phyloP scores from a whole-genome alignment of 2,329 filamentous ascomycete genomes.

The Alternaria angustiovoidea region DNA sequence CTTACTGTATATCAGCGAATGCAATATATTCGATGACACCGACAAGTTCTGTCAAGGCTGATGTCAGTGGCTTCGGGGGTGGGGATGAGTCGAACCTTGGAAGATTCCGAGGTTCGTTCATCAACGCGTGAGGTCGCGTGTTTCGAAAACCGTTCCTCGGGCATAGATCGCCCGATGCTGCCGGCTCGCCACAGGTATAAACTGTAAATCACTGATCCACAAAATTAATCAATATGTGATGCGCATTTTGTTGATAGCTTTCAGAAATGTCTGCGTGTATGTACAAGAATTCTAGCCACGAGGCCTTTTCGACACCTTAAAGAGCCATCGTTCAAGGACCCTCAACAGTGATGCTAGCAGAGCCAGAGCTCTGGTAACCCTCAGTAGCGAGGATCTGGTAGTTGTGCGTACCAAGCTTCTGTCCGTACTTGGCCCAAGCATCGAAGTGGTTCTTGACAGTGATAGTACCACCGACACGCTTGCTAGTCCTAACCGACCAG shows the following conservation, averaged over 20 bases:
- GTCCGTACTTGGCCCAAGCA: conserved; percentile 60
- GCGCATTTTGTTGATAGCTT: not conserved
- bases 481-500: conserved; percentile 60
- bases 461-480: conserved; percentile 62
- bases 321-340: not conserved
- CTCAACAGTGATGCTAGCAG: conserved; percentile 58
- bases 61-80: not conserved
- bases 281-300: not conserved
- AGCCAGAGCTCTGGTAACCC: conserved; percentile 62
- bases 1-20: not conserved
- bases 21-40: not conserved
- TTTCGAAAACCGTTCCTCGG: not conserved
- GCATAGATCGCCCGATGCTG: not conserved
- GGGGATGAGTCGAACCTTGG: not conserved
- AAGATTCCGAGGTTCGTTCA: not conserved
- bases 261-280: conserved; percentile 1
- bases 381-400: conserved; percentile 66
- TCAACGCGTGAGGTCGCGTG: not conserved
- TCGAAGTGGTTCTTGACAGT: conserved; percentile 61
- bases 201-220: not conserved
- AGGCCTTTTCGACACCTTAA: not conserved
- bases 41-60: not conserved
- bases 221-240: not conserved
- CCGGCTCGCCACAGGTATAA: not conserved
- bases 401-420: conserved; percentile 59